Conservation (phyloP, 345 rosid species). For the rapeseed (Brassica napus) region DNA sequence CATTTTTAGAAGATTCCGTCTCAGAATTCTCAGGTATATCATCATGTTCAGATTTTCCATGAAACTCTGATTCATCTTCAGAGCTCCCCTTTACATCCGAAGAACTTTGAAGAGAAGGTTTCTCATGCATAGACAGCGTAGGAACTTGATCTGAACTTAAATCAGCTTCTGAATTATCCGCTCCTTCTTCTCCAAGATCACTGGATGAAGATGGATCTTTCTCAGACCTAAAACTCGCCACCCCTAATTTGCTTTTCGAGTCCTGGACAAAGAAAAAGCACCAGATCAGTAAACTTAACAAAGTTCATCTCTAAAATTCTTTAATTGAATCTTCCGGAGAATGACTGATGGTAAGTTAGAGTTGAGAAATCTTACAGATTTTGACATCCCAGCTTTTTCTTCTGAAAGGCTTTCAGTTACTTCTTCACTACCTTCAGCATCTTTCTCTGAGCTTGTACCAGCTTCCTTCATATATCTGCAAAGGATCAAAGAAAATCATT, state of each 20-base stretch:
- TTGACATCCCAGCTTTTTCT: slow-evolving; percentile 53
- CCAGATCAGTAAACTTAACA: slow-evolving; percentile 17
- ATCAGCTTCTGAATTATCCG: slow-evolving; percentile 59
- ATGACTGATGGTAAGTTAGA: slow-evolving; percentile 14
- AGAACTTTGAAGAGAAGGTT: slow-evolving; percentile 49
- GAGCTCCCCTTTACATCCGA: slow-evolving; percentile 44
- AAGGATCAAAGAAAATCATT: slow-evolving; percentile 15
- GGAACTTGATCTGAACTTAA: slow-evolving; percentile 78
- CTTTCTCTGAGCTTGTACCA: slow-evolving; percentile 54
- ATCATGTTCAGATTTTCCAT: slow-evolving; percentile 48
- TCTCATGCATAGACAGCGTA: slow-evolving; percentile 67
- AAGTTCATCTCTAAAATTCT: slow-evolving; percentile 11
- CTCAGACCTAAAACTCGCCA: slow-evolving; percentile 48
- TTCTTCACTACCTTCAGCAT: slow-evolving; percentile 57
- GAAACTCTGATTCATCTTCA: slow-evolving; percentile 42
- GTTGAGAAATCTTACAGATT: slow-evolving; percentile 48
- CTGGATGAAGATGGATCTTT: slow-evolving; percentile 46
- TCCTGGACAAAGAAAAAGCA: slow-evolving; percentile 13
- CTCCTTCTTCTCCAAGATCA: slow-evolving; percentile 51
- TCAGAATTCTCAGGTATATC: slow-evolving; percentile 51
- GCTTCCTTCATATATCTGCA: slow-evolving; percentile 58
- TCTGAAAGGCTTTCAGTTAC: slow-evolving; percentile 49
- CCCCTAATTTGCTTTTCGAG: slow-evolving; percentile 47
- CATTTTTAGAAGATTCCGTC: slow-evolving; percentile 51
- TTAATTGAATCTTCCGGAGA: slow-evolving; percentile 3